These are phyloP conservation scores for Agastache rugosa DNA, from an alignment of 257 asterid species.

Conservation along the genomic window DNA sequence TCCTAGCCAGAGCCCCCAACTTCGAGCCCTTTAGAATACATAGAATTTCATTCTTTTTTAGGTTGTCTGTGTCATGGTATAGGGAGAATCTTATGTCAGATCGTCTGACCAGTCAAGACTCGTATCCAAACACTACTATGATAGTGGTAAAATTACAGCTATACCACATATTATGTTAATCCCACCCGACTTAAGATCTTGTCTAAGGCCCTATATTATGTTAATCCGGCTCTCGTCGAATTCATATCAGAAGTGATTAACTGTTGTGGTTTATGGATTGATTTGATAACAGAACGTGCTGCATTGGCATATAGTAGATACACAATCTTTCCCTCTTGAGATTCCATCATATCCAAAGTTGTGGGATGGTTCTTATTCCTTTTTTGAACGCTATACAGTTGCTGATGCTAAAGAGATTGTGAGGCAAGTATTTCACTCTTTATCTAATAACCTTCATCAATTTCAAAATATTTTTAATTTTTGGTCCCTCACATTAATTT, in stretches of 20 bases:
- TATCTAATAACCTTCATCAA: neutral
- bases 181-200: neutral
- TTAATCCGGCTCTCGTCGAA: neutral
- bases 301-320: conserved; percentile 97
- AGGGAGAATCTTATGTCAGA: too few species aligned
- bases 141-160: too few species aligned
- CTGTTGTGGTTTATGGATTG: neutral
- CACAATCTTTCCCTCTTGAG: conserved; percentile 91
- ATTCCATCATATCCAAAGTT: conserved; percentile 84
- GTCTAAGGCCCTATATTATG: neutral
- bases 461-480: conserved; percentile 7
- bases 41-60: too few species aligned
- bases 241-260: neutral
- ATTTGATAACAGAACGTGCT: conserved; percentile 69
- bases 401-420: conserved; percentile 84
- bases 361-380: conserved; percentile 83
- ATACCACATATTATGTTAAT: too few species aligned
- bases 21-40: too few species aligned
- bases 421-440: conserved; percentile 56
- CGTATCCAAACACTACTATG: too few species aligned
- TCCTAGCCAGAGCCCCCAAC: too few species aligned
- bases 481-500: conserved; percentile 22
- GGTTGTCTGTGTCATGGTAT: too few species aligned
- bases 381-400: conserved; percentile 66
- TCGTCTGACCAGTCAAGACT: too few species aligned